Base-by-base conservation (phyloP, 2,329 filamentous ascomycete genomes). In the Trichoderma atroviride region DNA sequence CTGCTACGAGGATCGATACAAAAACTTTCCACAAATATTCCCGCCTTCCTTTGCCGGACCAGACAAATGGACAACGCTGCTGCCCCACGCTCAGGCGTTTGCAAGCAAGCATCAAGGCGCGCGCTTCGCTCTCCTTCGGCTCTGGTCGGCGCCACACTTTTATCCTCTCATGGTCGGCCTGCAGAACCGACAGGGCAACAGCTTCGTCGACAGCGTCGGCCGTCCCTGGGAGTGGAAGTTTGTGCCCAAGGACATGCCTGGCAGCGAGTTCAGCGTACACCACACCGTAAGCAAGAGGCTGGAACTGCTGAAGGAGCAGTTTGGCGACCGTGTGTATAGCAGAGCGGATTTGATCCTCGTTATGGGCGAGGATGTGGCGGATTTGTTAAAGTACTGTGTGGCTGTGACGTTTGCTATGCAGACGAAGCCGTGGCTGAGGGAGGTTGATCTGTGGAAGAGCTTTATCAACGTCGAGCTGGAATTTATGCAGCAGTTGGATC, bases 371-470 rank as follows among this genome's bases (percentile, higher is more conserved):
- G 67, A 74, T 63, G 69, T 58, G 0, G 33, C 65, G 4, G 75
- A 76, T 2, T 22, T 78, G 47, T 52, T 78, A 2, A 77, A 69
- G 59, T 66, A 68, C 5, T 74, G 70, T 19, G 75, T 71, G 5
- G 73, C 73, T 11, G 75, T 75, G 7, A 71, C 72, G 10, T 77
- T 78, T 73, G 73, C 73, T 0, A 37, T 78, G 0, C 75, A 77
- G 69, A 77, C 74, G 19, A 78, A 74, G 71, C 74, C 75, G 13
- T 78, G 76, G 74, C 24, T 76, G 14, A 71, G 73, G 1, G 75
- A 78, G 11, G 57, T 77, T 60, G 74, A 78, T 16, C 10, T 76
- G 9, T 76, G 73, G 72, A 76, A 77, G 74, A 77, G 75, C 37
- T 78, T 77, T 31, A 65, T 77, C 0, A 75, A 78, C 53, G 74